Percentiles rank a stretch among this genome's conserved stretches.
Evolutionary conservation across 139 green algal genomes (phyloP).

Genomic region (Edaphochlamys debaryana): DNA sequence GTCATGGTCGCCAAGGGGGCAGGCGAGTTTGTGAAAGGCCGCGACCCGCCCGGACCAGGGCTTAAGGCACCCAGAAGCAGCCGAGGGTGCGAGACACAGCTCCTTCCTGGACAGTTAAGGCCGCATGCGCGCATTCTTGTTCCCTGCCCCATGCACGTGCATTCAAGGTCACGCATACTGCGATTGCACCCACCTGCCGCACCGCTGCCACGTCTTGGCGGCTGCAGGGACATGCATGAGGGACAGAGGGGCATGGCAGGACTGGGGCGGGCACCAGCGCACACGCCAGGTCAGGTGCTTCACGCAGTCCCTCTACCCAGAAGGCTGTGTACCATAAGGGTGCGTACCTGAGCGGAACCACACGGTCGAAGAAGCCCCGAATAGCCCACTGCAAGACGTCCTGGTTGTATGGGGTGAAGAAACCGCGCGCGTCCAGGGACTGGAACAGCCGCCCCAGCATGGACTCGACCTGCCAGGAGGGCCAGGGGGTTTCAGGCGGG

Average conservation of each 20-base stretch:
- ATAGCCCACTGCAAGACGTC: constrained; percentile 25
- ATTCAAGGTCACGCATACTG: neutral
- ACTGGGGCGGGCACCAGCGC: too few species aligned
- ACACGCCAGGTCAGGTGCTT: too few species aligned
- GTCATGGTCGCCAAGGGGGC: too few species aligned
- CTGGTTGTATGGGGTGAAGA: constrained; percentile 34
- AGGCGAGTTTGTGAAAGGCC: neutral
- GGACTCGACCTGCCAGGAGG: neutral
- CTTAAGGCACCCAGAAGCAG: neutral
- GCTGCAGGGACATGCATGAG: too few species aligned
- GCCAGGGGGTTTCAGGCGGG: neutral
- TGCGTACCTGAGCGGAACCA: constrained; percentile 20
- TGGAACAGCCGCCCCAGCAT: constrained; percentile 22
- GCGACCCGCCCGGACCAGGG: neutral
- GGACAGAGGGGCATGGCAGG: too few species aligned
- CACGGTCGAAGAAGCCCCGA: constrained; percentile 25
- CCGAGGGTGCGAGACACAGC: neutral
- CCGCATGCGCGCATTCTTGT: neutral
- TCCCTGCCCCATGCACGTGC: neutral
- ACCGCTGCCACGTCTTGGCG: constrained; percentile 30
- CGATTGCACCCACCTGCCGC: neutral
- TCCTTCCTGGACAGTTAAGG: neutral
- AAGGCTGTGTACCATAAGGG: too few species aligned
- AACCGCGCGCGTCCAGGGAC: constrained; percentile 4
- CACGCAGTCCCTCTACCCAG: too few species aligned